Evolutionary conservation across 371 early-diverging fungal species (phyloP).

Genomic region (Lichtheimia ramosa): DNA sequence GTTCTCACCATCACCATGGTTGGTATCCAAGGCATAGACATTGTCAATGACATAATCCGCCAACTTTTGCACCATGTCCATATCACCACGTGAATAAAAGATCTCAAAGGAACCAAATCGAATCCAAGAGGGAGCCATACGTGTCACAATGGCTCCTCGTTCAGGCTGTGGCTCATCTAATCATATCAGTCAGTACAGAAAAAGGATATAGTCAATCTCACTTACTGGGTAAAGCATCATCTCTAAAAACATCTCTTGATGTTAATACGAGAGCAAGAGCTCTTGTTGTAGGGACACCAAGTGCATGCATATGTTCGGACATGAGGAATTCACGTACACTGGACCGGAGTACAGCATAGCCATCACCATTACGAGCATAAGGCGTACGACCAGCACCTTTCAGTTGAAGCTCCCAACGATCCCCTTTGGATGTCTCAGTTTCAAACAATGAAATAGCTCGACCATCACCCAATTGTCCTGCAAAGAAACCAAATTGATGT

Average conservation of each 20-base stretch:
- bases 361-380: constrained; percentile 88
- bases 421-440: constrained; percentile 32
- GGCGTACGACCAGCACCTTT: constrained; percentile 89
- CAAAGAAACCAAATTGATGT: constrained; percentile 86
- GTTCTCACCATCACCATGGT: constrained; percentile 28
- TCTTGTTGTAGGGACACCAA: constrained; percentile 83
- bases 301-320: constrained; percentile 74
- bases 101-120: constrained; percentile 91
- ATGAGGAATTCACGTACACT: constrained; percentile 85
- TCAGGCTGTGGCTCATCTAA: constrained; percentile 46
- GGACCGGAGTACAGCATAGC: constrained; percentile 80
- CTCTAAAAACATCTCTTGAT: constrained; percentile 66
- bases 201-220: background rate
- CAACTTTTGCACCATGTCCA: constrained; percentile 50
- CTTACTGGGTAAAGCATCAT: constrained; percentile 41
- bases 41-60: constrained; percentile 70
- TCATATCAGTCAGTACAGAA: background rate
- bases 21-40: constrained; percentile 32
- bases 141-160: constrained; percentile 75
- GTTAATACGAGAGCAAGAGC: constrained; percentile 71
- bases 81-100: constrained; percentile 68
- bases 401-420: constrained; percentile 80
- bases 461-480: constrained; percentile 86
- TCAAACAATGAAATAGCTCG: constrained; percentile 79
- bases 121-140: constrained; percentile 82